These are phyloP conservation scores for Chlamydomonas incerta DNA, from an alignment of 139 green algal genomes.

Conservation along the genomic window DNA sequence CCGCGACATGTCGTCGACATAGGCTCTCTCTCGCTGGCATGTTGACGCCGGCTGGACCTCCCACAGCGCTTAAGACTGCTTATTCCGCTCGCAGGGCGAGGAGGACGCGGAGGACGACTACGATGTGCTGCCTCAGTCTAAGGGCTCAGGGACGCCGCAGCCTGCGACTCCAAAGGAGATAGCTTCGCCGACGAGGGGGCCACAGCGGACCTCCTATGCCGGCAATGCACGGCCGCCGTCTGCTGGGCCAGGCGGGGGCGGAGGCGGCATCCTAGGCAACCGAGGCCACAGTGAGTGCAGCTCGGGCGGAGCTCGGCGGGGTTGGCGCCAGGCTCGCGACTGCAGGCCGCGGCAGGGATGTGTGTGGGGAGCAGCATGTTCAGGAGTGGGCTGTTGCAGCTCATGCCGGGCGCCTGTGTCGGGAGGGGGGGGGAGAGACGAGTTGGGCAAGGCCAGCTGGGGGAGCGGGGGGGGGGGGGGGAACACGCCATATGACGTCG, in stretches of 20 bases:
- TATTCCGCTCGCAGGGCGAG: background rate
- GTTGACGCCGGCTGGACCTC: too few relatives aligned
- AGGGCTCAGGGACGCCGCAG: background rate
- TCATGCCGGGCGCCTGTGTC: too few relatives aligned
- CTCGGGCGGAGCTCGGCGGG: background rate
- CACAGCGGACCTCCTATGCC: conserved; percentile 4
- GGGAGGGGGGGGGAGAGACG: too few relatives aligned
- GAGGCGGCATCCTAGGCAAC: background rate
- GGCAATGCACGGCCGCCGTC: background rate
- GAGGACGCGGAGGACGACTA: conserved; percentile 58
- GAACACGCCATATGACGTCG: too few relatives aligned
- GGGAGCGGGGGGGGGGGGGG: too few relatives aligned
- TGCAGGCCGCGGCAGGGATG: background rate
- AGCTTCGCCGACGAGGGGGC: background rate
- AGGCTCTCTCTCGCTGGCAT: too few relatives aligned
- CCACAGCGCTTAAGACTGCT: too few relatives aligned
- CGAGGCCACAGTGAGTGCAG: background rate
- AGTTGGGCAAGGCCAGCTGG: too few relatives aligned
- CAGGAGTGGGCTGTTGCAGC: too few relatives aligned
- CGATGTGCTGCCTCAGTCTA: conserved; percentile 52
- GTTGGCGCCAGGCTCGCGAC: background rate
- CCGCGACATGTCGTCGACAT: background rate
- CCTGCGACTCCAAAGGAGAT: conserved; percentile 11
- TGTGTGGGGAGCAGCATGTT: too few relatives aligned
- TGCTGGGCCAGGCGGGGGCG: background rate